Evolutionary conservation across 305 asterid species (phyloP).

Genomic region (Fraxinus greggii): DNA sequence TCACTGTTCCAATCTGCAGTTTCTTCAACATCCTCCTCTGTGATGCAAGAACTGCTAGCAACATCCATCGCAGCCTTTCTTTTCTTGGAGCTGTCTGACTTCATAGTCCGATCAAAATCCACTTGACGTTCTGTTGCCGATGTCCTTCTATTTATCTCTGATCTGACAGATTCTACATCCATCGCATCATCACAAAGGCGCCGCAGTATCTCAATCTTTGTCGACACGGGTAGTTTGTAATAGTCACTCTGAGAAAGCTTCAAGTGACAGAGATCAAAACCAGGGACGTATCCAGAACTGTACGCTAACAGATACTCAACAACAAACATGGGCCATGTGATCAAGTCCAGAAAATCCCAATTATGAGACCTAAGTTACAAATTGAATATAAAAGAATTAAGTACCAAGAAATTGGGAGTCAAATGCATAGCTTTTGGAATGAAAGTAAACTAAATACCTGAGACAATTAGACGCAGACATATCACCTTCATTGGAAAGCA

Average conservation of each 20-base stretch:
- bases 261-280: slow-evolving; percentile 51
- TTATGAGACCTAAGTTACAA: slow-evolving; percentile 64
- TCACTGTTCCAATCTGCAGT: slow-evolving; percentile 73
- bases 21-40: slow-evolving; percentile 61
- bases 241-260: slow-evolving; percentile 60
- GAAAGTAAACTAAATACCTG: slow-evolving; percentile 50
- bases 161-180: slow-evolving; percentile 64
- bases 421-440: slow-evolving; percentile 11
- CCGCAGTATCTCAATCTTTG: slow-evolving; percentile 74
- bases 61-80: slow-evolving; percentile 54
- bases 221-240: slow-evolving; percentile 57
- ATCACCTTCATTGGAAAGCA: slow-evolving; percentile 61
- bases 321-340: slow-evolving; percentile 90
- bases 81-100: slow-evolving; percentile 51
- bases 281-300: slow-evolving; percentile 60
- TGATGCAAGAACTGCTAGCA: slow-evolving; percentile 58
- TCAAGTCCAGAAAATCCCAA: slow-evolving; percentile 88
- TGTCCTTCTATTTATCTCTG: slow-evolving; percentile 69
- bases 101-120: slow-evolving; percentile 51
- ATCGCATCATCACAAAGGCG: slow-evolving; percentile 87
- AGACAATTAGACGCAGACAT: slow-evolving; percentile 63
- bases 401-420: slow-evolving; percentile 18
- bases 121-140: slow-evolving; percentile 44
- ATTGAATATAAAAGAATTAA: slow-evolving; percentile 27
- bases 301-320: slow-evolving; percentile 75